phyloP scores from a whole-genome alignment of 805 yeast species.

The Saccharomyces kudriavzevii region DNA sequence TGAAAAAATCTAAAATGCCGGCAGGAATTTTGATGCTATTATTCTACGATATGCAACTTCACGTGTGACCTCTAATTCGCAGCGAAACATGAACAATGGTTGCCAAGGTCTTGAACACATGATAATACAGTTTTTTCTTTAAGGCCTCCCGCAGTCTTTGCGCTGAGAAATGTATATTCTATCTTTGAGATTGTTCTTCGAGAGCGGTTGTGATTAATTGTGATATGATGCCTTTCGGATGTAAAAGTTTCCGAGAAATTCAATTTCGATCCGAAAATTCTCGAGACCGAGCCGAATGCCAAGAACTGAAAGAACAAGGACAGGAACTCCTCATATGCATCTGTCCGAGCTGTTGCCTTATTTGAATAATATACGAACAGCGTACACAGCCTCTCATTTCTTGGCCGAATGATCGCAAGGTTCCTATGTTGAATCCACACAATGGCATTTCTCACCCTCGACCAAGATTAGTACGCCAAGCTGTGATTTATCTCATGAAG shows the following conservation, averaged over 20 bases:
- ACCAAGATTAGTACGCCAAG: background rate
- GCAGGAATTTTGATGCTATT: too few relatives aligned
- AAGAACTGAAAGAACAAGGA: background rate
- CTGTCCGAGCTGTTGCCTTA: background rate
- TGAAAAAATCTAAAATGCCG: too few relatives aligned
- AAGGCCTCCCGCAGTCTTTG: too few relatives aligned
- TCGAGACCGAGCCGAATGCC: background rate
- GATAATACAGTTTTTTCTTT: too few relatives aligned
- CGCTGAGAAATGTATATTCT: background rate
- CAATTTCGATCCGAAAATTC: background rate
- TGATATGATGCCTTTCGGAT: background rate
- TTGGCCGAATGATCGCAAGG: too few relatives aligned
- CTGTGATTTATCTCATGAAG: background rate
- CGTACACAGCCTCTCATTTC: background rate
- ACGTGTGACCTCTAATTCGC: too few relatives aligned
- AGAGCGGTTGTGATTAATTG: background rate
- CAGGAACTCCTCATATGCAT: background rate
- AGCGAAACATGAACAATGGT: too few relatives aligned
- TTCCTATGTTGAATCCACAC: too few relatives aligned
- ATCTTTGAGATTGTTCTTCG: background rate
- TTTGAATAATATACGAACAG: background rate
- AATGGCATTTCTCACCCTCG: too few relatives aligned
- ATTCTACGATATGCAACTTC: too few relatives aligned
- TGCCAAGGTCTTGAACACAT: too few relatives aligned
- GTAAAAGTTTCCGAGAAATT: background rate